Evolutionary conservation across 116 monocot species (phyloP).

Genomic region (Iris pallida): DNA sequence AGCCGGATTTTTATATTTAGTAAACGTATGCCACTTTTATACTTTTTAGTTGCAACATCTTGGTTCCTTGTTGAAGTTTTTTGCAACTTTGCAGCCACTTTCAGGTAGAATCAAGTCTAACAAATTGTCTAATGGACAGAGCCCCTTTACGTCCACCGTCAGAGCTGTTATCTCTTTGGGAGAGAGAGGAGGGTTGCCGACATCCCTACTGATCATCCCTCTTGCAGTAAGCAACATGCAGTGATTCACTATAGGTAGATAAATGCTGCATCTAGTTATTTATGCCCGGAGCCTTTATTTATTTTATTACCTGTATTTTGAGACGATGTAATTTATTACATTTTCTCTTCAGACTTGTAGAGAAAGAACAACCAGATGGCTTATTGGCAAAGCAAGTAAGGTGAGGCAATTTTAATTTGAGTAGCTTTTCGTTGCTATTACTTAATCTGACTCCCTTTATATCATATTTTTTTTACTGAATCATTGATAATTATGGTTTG

Average conservation of each 20-base stretch:
- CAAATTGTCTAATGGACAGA: constrained; percentile 45
- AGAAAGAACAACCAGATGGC: constrained; percentile 82
- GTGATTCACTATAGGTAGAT: constrained; percentile 83
- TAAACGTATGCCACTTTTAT: too few species aligned
- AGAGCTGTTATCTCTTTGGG: constrained; percentile 92
- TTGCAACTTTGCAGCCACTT: too few species aligned
- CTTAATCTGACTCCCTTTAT: too few species aligned
- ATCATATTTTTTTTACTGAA: too few species aligned
- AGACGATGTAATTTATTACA: background rate
- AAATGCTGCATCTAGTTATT: background rate
- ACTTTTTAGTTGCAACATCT: too few species aligned
- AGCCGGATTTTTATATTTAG: too few species aligned
- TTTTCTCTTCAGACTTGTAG: constrained; percentile 58
- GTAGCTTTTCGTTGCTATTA: too few species aligned
- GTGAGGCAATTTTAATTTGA: constrained; percentile 23
- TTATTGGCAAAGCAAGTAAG: constrained; percentile 66
- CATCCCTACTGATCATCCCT: constrained; percentile 98
- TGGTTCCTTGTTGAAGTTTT: too few species aligned
- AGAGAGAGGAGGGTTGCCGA: constrained; percentile 97
- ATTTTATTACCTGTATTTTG: background rate
- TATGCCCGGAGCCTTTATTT: background rate
- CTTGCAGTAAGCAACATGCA: constrained; percentile 99
- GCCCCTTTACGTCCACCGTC: constrained; percentile 86
- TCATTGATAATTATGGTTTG: background rate
- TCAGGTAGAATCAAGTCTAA: too few species aligned